These are phyloP conservation scores for Sporothrix pallida DNA, from an alignment of 2,329 filamentous ascomycete species.

Conservation along the genomic window DNA sequence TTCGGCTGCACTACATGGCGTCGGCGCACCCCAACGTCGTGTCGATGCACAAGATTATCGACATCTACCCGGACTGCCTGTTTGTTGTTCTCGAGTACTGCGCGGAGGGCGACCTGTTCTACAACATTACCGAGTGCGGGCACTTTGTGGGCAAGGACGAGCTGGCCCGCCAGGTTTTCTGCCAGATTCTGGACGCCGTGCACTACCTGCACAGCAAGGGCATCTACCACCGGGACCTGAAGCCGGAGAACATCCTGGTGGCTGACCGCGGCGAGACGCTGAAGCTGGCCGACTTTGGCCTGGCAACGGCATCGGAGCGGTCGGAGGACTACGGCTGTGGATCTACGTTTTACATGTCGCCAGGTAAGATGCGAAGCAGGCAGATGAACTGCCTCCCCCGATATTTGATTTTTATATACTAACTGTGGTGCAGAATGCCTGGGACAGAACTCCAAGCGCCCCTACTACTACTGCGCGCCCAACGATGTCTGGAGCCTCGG, in stretches of 20 bases:
- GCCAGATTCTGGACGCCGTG: slow-evolving; percentile 96
- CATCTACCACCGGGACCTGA: slow-evolving; percentile 96
- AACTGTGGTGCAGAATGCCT: slow-evolving; percentile 94
- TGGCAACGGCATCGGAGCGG: slow-evolving; percentile 81
- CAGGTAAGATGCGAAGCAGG: slow-evolving; percentile 53
- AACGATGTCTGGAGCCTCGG: slow-evolving; percentile 99
- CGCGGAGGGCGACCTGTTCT: slow-evolving; percentile 94
- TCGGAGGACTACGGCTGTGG: slow-evolving; percentile 97
- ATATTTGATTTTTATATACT: slow-evolving; percentile 33
- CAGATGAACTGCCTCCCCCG: background rate
- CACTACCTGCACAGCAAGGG: slow-evolving; percentile 91
- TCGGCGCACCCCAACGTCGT: slow-evolving; percentile 92
- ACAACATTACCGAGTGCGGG: slow-evolving; percentile 94
- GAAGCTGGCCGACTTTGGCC: slow-evolving; percentile 96
- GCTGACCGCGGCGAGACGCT: slow-evolving; percentile 86
- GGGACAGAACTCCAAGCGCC: slow-evolving; percentile 72
- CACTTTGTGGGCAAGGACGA: slow-evolving; percentile 92
- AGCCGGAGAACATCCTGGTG: slow-evolving; percentile 97
- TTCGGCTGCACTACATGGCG: slow-evolving; percentile 86
- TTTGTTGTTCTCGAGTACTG: slow-evolving; percentile 97
- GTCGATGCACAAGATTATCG: slow-evolving; percentile 90
- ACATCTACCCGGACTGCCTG: slow-evolving; percentile 88
- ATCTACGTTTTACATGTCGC: slow-evolving; percentile 99
- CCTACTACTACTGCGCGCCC: slow-evolving; percentile 86
- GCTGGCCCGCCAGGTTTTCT: slow-evolving; percentile 83